Evolutionary conservation across 768 basidiomycete genomes (phyloP), one percentile per base, ranked within the genome.

Genomic region (Russula compacta): DNA sequence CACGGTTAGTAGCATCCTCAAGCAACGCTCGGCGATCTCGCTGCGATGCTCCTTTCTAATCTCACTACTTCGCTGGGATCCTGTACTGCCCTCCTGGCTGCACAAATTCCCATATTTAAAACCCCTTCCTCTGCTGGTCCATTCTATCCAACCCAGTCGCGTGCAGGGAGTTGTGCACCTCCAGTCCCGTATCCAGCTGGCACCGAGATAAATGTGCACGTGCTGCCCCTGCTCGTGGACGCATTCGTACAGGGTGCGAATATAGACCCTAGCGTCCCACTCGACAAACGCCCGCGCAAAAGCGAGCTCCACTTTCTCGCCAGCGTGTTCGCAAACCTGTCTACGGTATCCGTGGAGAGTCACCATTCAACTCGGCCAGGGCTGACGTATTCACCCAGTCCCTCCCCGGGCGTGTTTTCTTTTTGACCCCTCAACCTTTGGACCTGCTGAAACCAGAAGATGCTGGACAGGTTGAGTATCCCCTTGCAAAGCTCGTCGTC

Each of bases 11-110:
- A 60, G 64, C 38, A 58, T 59, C 87, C 91, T n/a, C 83, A 87
- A 62, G 85, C 95, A 10, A 84, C 87, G 59, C 86, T 98, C 32
- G 92, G 93, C 38, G 95, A 98, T 76, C 83, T 98, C 19, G 92
- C 94, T 3, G 82, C 92, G n/a, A 98, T 98, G 95, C 78, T 98
- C 1, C 80, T 98, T 10, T 95, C 94, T n/a, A 98, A 98, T 74
- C 75, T 97, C 38, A 89, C 92, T 9, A 81, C 88, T 5, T 85
- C 89, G 47, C 78, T 88, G 2, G 73, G 80, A 0, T 81, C 88
- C 56, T 87, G 89, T 65, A 75, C 80, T 10, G 71, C 78, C 8
- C 71, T 98, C 9, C 74, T 92, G 6, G 76, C 77, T 1, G 75
- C 94, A 47, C 82, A 82, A 60, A 79, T 97, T 50, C 74, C 83